Percentiles rank a stretch among this genome's conserved stretches.
These are phyloP conservation scores for Mortierella sp. DNA, from an alignment of 371 early-diverging fungal species.

Conservation along the genomic window DNA sequence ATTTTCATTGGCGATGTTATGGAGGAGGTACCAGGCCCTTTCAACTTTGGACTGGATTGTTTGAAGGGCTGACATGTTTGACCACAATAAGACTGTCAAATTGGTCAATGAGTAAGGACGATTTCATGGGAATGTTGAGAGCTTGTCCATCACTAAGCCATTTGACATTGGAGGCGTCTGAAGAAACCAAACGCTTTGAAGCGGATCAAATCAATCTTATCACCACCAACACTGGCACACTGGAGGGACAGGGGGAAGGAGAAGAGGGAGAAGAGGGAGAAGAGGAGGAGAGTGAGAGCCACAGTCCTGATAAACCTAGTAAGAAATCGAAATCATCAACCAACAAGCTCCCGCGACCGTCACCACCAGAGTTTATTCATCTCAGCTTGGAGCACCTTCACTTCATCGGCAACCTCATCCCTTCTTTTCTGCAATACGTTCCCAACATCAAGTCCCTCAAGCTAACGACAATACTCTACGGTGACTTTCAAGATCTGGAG, in stretches of 20 bases:
- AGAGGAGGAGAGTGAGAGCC: neutral
- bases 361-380: conserved; percentile 16
- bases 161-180: conserved; percentile 18
- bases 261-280: neutral
- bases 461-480: conserved; percentile 8
- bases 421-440: conserved; percentile 18
- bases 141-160: conserved; percentile 18
- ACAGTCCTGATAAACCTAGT: too few relatives aligned
- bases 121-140: conserved; percentile 25
- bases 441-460: conserved; percentile 15
- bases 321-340: too few relatives aligned
- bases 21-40: conserved; percentile 21
- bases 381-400: conserved; percentile 4
- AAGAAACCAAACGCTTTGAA: neutral
- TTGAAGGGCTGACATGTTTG: conserved; percentile 9
- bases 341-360: too few relatives aligned
- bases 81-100: conserved; percentile 16
- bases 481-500: conserved; percentile 10
- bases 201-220: neutral
- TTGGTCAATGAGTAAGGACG: conserved; percentile 25
- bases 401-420: conserved; percentile 30
- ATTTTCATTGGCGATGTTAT: conserved; percentile 32
- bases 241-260: neutral
- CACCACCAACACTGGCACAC: neutral
- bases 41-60: conserved; percentile 20